phyloP scores from a whole-genome alignment of 2,329 filamentous ascomycete genomes.

The Fusarium lyarnte region DNA sequence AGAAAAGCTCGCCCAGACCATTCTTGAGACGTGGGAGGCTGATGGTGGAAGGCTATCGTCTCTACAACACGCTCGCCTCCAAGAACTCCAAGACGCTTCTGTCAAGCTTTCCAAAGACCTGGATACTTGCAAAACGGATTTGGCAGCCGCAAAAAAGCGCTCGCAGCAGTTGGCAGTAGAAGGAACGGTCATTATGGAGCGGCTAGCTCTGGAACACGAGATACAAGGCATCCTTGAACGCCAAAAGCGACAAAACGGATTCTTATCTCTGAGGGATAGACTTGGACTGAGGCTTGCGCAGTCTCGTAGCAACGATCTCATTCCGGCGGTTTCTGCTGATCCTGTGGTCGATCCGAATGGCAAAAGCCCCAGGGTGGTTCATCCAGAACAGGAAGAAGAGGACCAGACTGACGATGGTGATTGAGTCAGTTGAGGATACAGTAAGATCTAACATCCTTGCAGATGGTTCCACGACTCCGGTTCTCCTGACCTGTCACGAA shows the following conservation, averaged over 20 bases:
- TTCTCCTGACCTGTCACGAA: fast-evolving
- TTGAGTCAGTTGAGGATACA: fast-evolving
- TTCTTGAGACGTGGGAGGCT: background rate
- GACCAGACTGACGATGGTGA: background rate
- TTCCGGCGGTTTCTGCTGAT: fast-evolving
- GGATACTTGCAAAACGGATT: background rate
- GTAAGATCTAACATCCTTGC: fast-evolving
- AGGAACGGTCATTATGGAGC: background rate
- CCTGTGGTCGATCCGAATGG: background rate
- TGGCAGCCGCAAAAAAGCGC: background rate
- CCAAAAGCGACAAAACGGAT: background rate
- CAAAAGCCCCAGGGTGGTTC: fast-evolving
- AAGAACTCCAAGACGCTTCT: background rate
- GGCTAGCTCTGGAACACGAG: background rate
- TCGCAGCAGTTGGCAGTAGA: background rate
- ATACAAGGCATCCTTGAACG: background rate
- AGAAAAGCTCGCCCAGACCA: background rate
- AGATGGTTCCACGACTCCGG: background rate
- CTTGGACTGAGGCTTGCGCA: background rate
- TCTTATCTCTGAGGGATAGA: background rate
- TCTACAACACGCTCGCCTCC: background rate
- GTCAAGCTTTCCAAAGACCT: background rate
- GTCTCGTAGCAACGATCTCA: background rate
- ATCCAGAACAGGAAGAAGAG: too few relatives aligned
- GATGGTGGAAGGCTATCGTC: background rate